Base-by-base conservation (phyloP, 192 early-diverging fungal species). In the Rhizoclosmatium globosum region DNA sequence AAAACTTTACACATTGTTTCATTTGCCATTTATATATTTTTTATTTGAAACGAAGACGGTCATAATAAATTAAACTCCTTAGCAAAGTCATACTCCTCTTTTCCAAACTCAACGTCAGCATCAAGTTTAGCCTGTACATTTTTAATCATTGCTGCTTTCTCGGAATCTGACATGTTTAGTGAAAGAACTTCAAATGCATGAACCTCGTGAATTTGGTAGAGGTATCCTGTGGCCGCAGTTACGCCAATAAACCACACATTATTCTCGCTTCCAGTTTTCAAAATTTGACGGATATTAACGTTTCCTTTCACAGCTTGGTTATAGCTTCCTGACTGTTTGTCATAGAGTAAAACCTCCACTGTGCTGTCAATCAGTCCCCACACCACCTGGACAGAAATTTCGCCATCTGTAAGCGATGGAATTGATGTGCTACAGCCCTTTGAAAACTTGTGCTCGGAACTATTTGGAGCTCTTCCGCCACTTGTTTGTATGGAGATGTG, bases 401-500 rank as follows among this genome's bases (percentile, higher is more conserved):
- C 23, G 21, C 53, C 53, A 7, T 19, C 47, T 23, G 38, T 23
- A 15, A 71, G 41, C 6, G 21, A 21, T 38, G 56, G 47, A 2
- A 71, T 50, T 17, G 7, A 17, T 56, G 47, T 71, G 47, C 23
- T 58, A 41, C 70, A 71, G 15, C 70, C 70, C 2, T 17, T 9
- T 7, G 47, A 56, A 48, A 56, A 57, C 38, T 21, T 15, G 31
- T 71, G 70, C 50, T 71, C 47, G 6, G 56, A 46, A 50, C 70
- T 71, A 50, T 71, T 71, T 11, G 70, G 70, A 6, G 7, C 21
- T 31, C 31, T 0, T 6, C 21, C 4, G 11, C 70, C 70, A 50
- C 48, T 9, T 2, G 70, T 71, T 31, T 71, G 70, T 13, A 71
- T 44, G 53, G 66, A 71, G n/a, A 76, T 47, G 61, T 76, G 74